A percentile compares a stretch with the other conserved stretches of the same genome.
phyloP scores from a whole-genome alignment of 805 yeast genomes.

The Ogataea thermomethanolica region DNA sequence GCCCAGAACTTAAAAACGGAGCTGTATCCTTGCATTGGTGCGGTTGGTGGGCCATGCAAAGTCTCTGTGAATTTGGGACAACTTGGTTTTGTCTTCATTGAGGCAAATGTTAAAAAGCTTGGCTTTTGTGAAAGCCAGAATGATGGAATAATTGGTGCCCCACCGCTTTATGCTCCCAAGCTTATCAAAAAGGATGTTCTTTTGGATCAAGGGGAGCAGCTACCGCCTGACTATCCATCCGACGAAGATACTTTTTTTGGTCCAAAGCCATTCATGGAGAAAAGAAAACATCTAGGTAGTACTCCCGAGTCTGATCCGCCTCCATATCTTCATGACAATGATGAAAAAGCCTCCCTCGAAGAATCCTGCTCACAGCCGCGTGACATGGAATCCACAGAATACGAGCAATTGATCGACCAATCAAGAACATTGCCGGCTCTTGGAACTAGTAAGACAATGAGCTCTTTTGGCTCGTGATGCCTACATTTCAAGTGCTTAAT shows the following conservation, averaged over 20 bases:
- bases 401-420: slow-evolving; percentile 17
- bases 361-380: slow-evolving; percentile 2
- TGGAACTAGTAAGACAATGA: slow-evolving; percentile 5
- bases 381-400: slow-evolving; percentile 17
- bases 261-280: slow-evolving; percentile 25
- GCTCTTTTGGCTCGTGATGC: not conserved
- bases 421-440: slow-evolving; percentile 10
- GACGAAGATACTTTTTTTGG: slow-evolving; percentile 65
- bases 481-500: not conserved
- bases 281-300: slow-evolving; percentile 3
- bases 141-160: slow-evolving; percentile 39
- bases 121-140: slow-evolving; percentile 52
- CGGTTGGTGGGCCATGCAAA: slow-evolving; percentile 45
- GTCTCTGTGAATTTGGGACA: slow-evolving; percentile 76
- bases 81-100: slow-evolving; percentile 83
- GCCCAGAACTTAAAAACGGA: slow-evolving; percentile 47
- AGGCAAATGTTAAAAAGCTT: slow-evolving; percentile 67
- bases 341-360: slow-evolving; percentile 4
- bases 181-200: slow-evolving; percentile 44
- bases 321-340: slow-evolving; percentile 18
- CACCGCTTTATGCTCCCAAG: slow-evolving; percentile 33
- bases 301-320: slow-evolving; percentile 31
- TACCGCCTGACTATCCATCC: slow-evolving; percentile 68
- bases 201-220: slow-evolving; percentile 66
- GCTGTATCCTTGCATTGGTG: slow-evolving; percentile 53